Conservation (phyloP, 768 basidiomycete genomes). For the Podaxis sp. region DNA sequence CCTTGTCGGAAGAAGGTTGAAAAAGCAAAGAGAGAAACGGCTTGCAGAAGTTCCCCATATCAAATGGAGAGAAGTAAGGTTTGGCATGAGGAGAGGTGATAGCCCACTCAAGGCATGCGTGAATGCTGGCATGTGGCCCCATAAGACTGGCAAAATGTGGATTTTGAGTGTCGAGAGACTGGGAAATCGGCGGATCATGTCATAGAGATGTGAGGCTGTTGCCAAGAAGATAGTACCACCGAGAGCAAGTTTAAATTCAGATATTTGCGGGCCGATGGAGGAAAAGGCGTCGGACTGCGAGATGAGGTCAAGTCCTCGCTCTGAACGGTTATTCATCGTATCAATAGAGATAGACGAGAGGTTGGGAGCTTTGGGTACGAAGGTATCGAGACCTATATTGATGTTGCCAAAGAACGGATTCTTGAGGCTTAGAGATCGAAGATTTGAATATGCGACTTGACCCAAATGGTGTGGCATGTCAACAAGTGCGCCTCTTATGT, state of each 20-base stretch:
- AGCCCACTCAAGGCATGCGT: background rate
- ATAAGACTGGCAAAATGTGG: background rate
- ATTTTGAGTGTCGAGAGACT: background rate
- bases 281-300: background rate
- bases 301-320: background rate
- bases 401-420: background rate
- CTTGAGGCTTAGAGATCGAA: background rate
- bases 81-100: background rate
- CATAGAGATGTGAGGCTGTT: background rate
- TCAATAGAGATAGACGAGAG: background rate
- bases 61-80: background rate
- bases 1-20: background rate
- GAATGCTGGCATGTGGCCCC: background rate
- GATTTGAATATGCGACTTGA: background rate
- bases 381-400: background rate
- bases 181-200: background rate
- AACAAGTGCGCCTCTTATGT: background rate
- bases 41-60: background rate
- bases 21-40: background rate
- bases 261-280: background rate
- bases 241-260: background rate
- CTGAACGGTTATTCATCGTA: background rate
- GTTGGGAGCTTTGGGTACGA: background rate
- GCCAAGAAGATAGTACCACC: background rate
- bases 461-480: background rate